Evolutionary conservation across 305 asterid genomes (phyloP).

Genomic region (Plantago coronopus): DNA sequence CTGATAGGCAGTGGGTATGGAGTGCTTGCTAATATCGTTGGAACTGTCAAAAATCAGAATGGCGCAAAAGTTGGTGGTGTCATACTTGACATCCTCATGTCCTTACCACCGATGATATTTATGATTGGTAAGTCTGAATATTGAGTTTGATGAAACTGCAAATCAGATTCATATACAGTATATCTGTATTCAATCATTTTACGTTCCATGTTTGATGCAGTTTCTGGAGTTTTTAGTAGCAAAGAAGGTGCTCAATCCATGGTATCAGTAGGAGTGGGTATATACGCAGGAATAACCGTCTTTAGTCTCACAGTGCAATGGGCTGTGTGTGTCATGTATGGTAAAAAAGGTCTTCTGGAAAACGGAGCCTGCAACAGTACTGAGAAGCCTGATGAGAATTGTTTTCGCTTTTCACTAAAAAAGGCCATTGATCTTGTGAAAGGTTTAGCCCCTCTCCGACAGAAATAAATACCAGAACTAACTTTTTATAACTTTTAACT

Average conservation of each 20-base stretch:
- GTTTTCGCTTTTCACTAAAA: conserved; percentile 16
- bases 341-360: conserved; percentile 27
- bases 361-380: conserved; percentile 9
- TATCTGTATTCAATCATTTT: not conserved
- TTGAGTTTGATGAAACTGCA: too few relatives aligned
- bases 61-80: conserved; percentile 41
- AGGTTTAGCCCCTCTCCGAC: conserved; percentile 25
- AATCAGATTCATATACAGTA: not conserved
- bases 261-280: conserved; percentile 51
- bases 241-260: conserved; percentile 40
- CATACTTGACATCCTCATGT: conserved; percentile 48
- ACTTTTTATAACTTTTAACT: not conserved
- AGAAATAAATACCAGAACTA: not conserved
- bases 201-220: conserved; percentile 21
- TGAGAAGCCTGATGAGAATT: conserved; percentile 17
- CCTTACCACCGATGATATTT: conserved; percentile 47
- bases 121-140: conserved; percentile 39
- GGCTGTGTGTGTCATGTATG: conserved; percentile 45
- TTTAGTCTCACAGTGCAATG: conserved; percentile 49
- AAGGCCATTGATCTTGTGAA: conserved; percentile 26
- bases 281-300: conserved; percentile 51
- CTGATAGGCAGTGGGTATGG: conserved; percentile 45
- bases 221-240: conserved; percentile 43
- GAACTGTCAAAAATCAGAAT: conserved; percentile 23
- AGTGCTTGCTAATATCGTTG: conserved; percentile 41